Base-by-base conservation (phyloP, 2,329 filamentous ascomycete species). In the Stemphylium lycopersici region DNA sequence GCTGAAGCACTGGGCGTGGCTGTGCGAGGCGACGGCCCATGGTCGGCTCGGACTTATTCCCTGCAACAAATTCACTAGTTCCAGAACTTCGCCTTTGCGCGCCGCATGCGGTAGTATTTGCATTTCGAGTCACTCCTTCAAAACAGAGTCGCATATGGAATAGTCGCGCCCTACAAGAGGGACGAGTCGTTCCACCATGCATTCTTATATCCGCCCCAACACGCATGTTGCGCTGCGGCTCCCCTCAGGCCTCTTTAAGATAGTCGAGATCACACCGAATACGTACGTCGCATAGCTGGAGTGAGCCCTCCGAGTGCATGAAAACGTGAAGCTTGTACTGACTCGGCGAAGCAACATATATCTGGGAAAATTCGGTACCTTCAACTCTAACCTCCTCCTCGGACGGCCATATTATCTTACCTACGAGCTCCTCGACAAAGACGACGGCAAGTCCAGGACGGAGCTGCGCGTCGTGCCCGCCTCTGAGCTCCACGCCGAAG, bases 321-420 rank as follows among this genome's bases (percentile, higher is more conserved):
- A 37, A 16, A 4, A 3, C 12, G 26, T 15, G 20, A 13, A 3
- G 52, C 37, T 22, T 55, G 62, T 42, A 63, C 51, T 24, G 13
- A 22, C 2, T 6, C n/a, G 2, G 18, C 11, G 66, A 63, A 97
- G 93, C 36, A 90, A 86, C 39, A 89, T 98, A 61, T 91, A 90
- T 1, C 81, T 98, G 31, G 92, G 92, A 51, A 98, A 97, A 84
- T 96, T 95, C 73, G 95, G 95, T 61, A 86, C 87, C 2, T 97
- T 99, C 71, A 89, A 91, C 13, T 87, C 90, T 47, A 97, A 98
- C 71, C 84, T 95, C 29, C 86, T 99, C 40, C 85, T 99, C 59
- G 89, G 91, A n/a, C 88, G 95, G 6, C 95, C 95, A 0, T 96
- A 91, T 72, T 86, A 96, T 78, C 81, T 96, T 56, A 98, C 93